Conservation (phyloP, 2,329 filamentous ascomycete species). For the Penicillium sp. region DNA sequence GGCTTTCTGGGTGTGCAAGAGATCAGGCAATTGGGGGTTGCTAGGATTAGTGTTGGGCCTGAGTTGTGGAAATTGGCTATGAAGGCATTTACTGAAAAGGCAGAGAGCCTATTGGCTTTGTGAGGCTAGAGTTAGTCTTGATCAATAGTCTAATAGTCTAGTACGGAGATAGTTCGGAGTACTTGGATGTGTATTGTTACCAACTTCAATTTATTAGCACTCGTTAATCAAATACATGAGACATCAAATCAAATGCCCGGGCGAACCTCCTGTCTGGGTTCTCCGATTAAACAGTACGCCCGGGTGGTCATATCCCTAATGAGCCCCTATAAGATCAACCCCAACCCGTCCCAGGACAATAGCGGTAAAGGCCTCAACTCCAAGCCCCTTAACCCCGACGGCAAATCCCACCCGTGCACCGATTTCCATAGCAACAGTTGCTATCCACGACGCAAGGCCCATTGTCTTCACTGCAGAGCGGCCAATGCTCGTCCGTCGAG, state of each 20-base stretch:
- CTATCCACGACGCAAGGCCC: constrained; percentile 27
- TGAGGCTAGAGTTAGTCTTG: not conserved
- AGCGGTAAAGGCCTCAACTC: too few relatives aligned
- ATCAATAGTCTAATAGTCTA: too few relatives aligned
- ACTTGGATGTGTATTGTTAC: too few relatives aligned
- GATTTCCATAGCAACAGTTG: constrained; percentile 33
- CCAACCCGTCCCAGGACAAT: too few relatives aligned
- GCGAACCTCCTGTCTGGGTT: too few relatives aligned
- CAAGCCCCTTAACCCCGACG: not conserved
- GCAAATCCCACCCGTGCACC: constrained; percentile 28
- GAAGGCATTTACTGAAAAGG: constrained; percentile 29
- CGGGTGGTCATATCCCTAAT: too few relatives aligned
- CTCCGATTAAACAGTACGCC: too few relatives aligned
- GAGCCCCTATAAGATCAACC: too few relatives aligned
- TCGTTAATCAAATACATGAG: too few relatives aligned
- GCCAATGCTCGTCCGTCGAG: constrained; percentile 31
- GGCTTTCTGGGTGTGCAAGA: constrained; percentile 47
- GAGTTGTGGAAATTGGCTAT: constrained; percentile 48
- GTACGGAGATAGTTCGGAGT: too few relatives aligned
- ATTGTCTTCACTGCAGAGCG: constrained; percentile 29
- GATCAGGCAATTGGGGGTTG: constrained; percentile 54
- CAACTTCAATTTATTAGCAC: too few relatives aligned
- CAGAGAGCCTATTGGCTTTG: constrained; percentile 26
- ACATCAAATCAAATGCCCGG: too few relatives aligned
- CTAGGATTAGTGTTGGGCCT: constrained; percentile 59